Evolutionary conservation across 345 rosid species (phyloP), one percentile per base, ranked within the genome.

Genomic region (Microcos paniculata): DNA sequence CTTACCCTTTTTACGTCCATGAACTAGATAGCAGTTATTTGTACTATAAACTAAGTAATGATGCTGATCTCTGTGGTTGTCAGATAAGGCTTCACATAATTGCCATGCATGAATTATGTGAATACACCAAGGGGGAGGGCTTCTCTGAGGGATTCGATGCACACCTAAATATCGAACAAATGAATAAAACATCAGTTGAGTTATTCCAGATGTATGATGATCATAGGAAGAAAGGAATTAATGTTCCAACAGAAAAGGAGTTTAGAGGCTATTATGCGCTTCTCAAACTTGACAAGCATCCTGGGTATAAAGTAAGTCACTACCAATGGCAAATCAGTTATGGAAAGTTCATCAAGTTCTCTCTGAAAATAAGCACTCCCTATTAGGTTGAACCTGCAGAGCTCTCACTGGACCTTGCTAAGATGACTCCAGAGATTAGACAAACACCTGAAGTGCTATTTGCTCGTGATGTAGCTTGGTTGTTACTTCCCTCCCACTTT

Each of bases 281-380:
- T 87, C 93, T 96, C 86, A 96, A 96, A 85, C 90, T 96, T 48
- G 99, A 96, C 88, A 96, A 92, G 82, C 99, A 96, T 90, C 99
- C 99, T 56, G 99, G 99, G 74, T 96, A 96, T 75, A 96, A 85
- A 84, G 99, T 92, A 79, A 89, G 90, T 81, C 42, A n/a, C 71
- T 68, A 62, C 70, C 63, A 71, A 31, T 61, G 69, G 53, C 24
- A 75, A 70, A 73, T 75, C 63, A 55, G 46, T 21, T 82, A 57
- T 31, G 55, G 59, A 70, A 43, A 21, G 82, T 80, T 79, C 38
- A 23, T 75, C 61, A 56, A 16, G 28, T 72, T 74, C 61, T 74
- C 46, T 66, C 49, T 55, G 64, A 68, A 68, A 75, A 55, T 73
- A 42, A 80, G 75, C 68, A 72, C 53, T 67, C 82, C 28, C 72